Evolutionary conservation across 176 grass and related monocot species (phyloP).

Genomic region (Tillandsia fasciculata): DNA sequence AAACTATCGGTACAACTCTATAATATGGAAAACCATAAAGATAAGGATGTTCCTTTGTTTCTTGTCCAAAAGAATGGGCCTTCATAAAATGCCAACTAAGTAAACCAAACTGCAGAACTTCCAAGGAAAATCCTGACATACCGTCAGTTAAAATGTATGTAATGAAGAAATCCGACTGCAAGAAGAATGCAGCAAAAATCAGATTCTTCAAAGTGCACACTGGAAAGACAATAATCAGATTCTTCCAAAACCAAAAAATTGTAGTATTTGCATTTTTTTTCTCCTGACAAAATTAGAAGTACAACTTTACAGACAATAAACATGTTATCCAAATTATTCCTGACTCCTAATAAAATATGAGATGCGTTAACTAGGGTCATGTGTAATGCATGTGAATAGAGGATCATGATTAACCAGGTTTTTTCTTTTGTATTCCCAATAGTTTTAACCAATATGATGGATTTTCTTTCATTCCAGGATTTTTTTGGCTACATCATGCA

Average conservation of each 20-base stretch:
- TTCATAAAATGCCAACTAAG: constrained; percentile 59
- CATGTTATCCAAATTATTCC: too few relatives aligned
- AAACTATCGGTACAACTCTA: constrained; percentile 67
- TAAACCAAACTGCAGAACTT: constrained; percentile 75
- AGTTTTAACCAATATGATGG: too few relatives aligned
- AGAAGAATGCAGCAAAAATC: constrained; percentile 2
- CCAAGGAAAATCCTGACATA: constrained; percentile 86
- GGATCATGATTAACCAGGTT: too few relatives aligned
- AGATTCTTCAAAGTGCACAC: neutral
- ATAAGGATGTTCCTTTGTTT: constrained; percentile 32
- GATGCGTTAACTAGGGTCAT: too few relatives aligned
- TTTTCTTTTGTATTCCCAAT: too few relatives aligned
- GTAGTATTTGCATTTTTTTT: too few relatives aligned
- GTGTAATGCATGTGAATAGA: too few relatives aligned
- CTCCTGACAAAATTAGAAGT: too few relatives aligned
- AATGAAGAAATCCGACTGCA: constrained; percentile 96
- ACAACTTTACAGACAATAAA: too few relatives aligned
- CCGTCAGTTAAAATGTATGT: constrained; percentile 88
- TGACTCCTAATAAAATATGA: too few relatives aligned
- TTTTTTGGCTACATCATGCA: too few relatives aligned
- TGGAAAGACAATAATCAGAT: neutral
- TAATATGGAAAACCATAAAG: constrained; percentile 78
- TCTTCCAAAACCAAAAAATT: neutral
- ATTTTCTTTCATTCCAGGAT: too few relatives aligned
- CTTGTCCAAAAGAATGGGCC: constrained; percentile 21